These are phyloP conservation scores for Lantana camara DNA, from an alignment of 257 asterid species.

Conservation along the genomic window DNA sequence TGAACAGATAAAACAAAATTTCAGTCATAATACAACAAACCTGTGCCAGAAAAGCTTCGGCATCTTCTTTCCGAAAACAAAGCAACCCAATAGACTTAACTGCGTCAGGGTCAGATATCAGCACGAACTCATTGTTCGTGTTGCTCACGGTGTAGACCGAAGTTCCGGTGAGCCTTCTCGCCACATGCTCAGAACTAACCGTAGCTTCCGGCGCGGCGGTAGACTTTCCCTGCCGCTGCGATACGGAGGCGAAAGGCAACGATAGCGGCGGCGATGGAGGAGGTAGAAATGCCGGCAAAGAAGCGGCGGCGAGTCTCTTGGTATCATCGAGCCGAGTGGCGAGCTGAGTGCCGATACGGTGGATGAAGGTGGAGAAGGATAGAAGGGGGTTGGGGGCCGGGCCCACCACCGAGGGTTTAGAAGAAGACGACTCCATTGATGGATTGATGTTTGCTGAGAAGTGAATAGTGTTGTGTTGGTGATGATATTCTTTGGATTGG, in stretches of 20 bases:
- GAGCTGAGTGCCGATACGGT: slow-evolving; percentile 64
- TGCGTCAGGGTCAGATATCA: slow-evolving; percentile 75
- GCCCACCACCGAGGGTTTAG: slow-evolving; percentile 51
- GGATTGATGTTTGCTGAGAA: not conserved
- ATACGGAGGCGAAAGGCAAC: slow-evolving; percentile 75
- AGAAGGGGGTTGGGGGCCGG: slow-evolving; percentile 59
- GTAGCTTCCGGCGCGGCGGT: slow-evolving; percentile 35
- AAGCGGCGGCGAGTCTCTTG: slow-evolving; percentile 55
- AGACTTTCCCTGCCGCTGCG: slow-evolving; percentile 56
- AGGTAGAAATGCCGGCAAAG: slow-evolving; percentile 40
- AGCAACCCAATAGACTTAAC: slow-evolving; percentile 89
- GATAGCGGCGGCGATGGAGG: slow-evolving; percentile 30
- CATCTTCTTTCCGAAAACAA: slow-evolving; percentile 91
- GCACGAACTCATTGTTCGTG: slow-evolving; percentile 84
- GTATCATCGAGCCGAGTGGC: slow-evolving; percentile 61
- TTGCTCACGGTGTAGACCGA: slow-evolving; percentile 91
- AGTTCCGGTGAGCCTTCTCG: slow-evolving; percentile 81
- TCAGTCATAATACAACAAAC: slow-evolving; percentile 27
- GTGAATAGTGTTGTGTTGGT: not conserved
- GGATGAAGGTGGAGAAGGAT: slow-evolving; percentile 67
- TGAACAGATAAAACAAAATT: not conserved
- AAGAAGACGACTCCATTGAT: slow-evolving; percentile 60
- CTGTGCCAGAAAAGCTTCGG: slow-evolving; percentile 95
- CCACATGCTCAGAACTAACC: slow-evolving; percentile 62
- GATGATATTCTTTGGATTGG: slow-evolving; percentile 23